Conservation (phyloP, 345 rosid genomes). For the Pistacia integerrima region DNA sequence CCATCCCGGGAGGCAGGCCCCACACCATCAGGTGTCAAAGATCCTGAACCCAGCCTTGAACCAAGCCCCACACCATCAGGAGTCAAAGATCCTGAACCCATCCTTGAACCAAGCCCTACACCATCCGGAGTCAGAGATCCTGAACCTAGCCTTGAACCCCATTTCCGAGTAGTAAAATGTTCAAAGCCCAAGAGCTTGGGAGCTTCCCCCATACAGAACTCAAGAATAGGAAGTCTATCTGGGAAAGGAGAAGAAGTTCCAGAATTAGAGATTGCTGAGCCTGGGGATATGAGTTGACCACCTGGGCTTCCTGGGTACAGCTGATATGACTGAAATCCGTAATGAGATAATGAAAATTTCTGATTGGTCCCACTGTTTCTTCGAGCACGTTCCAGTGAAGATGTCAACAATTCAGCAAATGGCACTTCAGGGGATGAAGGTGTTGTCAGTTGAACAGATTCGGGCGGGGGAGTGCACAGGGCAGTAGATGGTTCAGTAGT, state of each 20-base stretch:
- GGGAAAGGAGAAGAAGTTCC: constrained; percentile 92
- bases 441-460: constrained; percentile 74
- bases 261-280: constrained; percentile 73
- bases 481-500: constrained; percentile 94
- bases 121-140: constrained; percentile 82
- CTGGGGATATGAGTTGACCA: constrained; percentile 79
- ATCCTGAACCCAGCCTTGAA: constrained; percentile 77
- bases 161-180: constrained; percentile 65
- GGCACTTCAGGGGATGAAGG: constrained; percentile 99
- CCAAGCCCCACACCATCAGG: constrained; percentile 77
- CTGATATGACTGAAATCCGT: constrained; percentile 65
- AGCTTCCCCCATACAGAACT: constrained; percentile 63
- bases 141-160: constrained; percentile 90
- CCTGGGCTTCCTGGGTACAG: constrained; percentile 82
- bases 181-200: constrained; percentile 69
- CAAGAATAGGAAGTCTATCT: constrained; percentile 60
- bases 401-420: constrained; percentile 82
- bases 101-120: constrained; percentile 52
- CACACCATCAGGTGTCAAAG: constrained; percentile 70
- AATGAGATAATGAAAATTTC: constrained; percentile 65
- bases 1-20: constrained; percentile 47
- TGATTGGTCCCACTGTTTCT: constrained; percentile 56
- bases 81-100: constrained; percentile 69
- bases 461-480: constrained; percentile 90
- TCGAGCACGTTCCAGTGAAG: constrained; percentile 84